Percentiles rank a stretch among this genome's conserved stretches.
phyloP scores from a whole-genome alignment of 1,139 yeast genomes.

The Spathaspora jeffriesii region DNA sequence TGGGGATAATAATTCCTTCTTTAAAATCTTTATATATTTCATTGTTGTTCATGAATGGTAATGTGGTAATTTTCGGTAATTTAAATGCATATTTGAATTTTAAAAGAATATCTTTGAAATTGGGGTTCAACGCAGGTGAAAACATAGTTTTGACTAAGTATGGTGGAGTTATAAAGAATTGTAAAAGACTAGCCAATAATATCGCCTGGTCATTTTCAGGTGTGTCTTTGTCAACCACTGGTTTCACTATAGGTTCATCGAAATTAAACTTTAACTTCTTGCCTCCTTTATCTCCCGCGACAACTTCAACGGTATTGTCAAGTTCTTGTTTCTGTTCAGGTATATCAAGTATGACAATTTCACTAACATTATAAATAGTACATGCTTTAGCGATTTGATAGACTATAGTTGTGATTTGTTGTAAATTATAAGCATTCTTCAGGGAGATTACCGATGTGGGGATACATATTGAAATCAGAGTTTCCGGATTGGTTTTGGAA shows the following conservation, averaged over 20 bases:
- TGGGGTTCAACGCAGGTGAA: slow-evolving; percentile 27
- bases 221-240: slow-evolving; percentile 14
- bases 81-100: slow-evolving; percentile 67
- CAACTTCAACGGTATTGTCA: slow-evolving; percentile 18
- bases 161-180: slow-evolving; percentile 85
- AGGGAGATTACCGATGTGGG: slow-evolving; percentile 59
- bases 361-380: slow-evolving; percentile 67
- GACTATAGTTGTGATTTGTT: slow-evolving; percentile 71
- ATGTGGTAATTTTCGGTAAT: slow-evolving; percentile 69
- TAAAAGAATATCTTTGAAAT: slow-evolving; percentile 10
- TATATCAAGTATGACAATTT: slow-evolving; percentile 66
- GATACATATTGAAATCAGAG: slow-evolving; percentile 51
- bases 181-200: slow-evolving; percentile 69
- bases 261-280: slow-evolving; percentile 38
- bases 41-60: slow-evolving; percentile 71
- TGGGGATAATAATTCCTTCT: slow-evolving; percentile 75
- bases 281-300: slow-evolving; percentile 27
- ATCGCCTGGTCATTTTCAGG: slow-evolving; percentile 28
- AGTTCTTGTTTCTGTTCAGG: slow-evolving; percentile 22
- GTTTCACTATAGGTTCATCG: slow-evolving; percentile 25
- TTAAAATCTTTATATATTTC: slow-evolving; percentile 34
- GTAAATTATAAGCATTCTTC: slow-evolving; percentile 60
- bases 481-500: slow-evolving; percentile 21
- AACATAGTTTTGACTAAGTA: slow-evolving; percentile 71
- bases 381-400: slow-evolving; percentile 82